Evolutionary conservation across 2,329 filamentous ascomycete genomes (phyloP), one percentile per base, ranked within the genome.

Genomic region (Penicillium polonicum): DNA sequence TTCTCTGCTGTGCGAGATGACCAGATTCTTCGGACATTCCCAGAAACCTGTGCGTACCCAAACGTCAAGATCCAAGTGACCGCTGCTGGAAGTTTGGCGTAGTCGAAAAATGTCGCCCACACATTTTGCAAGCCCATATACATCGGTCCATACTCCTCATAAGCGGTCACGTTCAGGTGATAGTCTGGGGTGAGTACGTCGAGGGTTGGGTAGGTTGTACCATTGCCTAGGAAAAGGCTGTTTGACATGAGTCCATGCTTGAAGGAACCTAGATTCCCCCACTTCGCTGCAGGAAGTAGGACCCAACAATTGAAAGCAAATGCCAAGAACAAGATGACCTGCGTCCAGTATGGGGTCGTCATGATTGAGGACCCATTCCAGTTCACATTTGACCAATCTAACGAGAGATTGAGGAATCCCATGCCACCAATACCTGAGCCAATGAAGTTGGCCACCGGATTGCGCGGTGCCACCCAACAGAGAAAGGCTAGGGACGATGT

Each of bases 321-420:
- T 0, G 82, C 83, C 12, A 72, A 54, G 59, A 85, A 86, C 25
- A 85, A 74, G 19, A 84, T 80, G 35, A 85, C 83, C 0, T 83
- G 85, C 73, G 82, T 86, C 76, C 81, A 86, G 0, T 82, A 84
- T 4, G 81, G 82, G 35, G 84, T 73, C 60, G 86, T 81, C 52
- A 83, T 69, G 48, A 79, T 76, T 0, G 75, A 72, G 13, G 78
- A 83, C 12, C 75, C 77, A 43, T 76, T 76, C 27, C 79, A 80
- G n/a, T 80, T 79, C 51, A 87, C 80, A 60, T 83, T 86, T 3
- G 83, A 84, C 84, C 84, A 87, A 63, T 87, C 81, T 19, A 87
- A 72, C 2, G 80, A 81, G 2, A 86, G 72, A 57, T 86, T 87
- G 38, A 87, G 70, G 58, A 86, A 80, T 0, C 83, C 84, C 82